Evolutionary conservation across 345 rosid species (phyloP), one percentile per base, ranked within the genome.

Genomic region (Eucalyptus pauciflora): DNA sequence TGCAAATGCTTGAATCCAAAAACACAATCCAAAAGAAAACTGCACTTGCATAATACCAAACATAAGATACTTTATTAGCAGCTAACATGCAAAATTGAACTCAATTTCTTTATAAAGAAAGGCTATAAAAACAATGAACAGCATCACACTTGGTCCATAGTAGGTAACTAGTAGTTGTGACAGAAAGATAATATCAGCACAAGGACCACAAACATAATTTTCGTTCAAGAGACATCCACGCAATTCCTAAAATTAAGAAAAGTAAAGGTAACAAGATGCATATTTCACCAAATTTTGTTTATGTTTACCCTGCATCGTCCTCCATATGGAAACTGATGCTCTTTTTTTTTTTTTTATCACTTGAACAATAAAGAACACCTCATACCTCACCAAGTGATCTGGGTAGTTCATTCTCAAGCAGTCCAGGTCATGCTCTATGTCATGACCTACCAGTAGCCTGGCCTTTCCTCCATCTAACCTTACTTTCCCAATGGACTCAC

Each of bases 361-460:
- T 76, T 76, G 45, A 41, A 76, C 48, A 7, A 41, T 22, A 76
- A 91, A 85, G 37, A 76, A n/a, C 24, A 71, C 51, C 64, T 46
- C 24, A 29, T 91, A 96, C 99, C 99, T 96, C 92, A 92, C 88
- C 93, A 96, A 76, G 88, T 93, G 94, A 87, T 87, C 89, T 86
- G 98, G 97, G 86, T 96, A 96, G 46, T 88, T 86, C 87, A 96
- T 93, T 89, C 93, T 91, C 93, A 96, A 92, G 93, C 96, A 93
- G 62, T 91, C 92, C 91, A 96, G 88, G 91, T 96, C 96, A 91
- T 93, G 95, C 87, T 90, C 92, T 62, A 96, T 87, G 79, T 89
- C 93, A 93, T 96, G 98, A 58, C 97, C 99, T 80, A 95, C 98
- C 88, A 96, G 96, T 92, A 96, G 94, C 88, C 88, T 90, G 88